phyloP scores from a whole-genome alignment of 306 rosid genomes.

The Cucurbita pepo region DNA sequence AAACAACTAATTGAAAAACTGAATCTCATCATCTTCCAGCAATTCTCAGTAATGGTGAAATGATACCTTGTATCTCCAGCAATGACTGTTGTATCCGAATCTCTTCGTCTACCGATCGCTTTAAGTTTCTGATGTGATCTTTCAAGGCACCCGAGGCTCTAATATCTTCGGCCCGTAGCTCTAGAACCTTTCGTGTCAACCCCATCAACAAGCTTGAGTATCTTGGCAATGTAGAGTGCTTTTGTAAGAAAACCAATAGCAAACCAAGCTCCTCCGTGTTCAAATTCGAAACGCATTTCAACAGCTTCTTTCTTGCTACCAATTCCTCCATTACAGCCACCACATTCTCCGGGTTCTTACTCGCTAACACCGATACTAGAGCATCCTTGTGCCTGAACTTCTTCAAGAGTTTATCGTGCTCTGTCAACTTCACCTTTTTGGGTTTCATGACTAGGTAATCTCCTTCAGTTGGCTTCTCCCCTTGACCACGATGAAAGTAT shows the following conservation, averaged over 20 bases:
- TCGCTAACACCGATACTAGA: conserved; percentile 41
- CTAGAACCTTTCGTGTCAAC: conserved; percentile 58
- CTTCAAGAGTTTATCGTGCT: conserved; percentile 65
- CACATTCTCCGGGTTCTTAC: conserved; percentile 53
- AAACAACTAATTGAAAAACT: not conserved
- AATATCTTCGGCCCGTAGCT: conserved; percentile 51
- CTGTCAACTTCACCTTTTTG: conserved; percentile 38
- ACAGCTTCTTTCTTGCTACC: conserved; percentile 60
- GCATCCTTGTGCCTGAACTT: conserved; percentile 83
- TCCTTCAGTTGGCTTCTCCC: conserved; percentile 50
- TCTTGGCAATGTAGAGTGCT: conserved; percentile 41
- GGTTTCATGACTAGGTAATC: conserved; percentile 51
- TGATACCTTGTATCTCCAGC: conserved; percentile 74
- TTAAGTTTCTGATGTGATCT: conserved; percentile 44
- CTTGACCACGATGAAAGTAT: conserved; percentile 81
- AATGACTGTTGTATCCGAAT: conserved; percentile 47
- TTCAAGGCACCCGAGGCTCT: conserved; percentile 29
- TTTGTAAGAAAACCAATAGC: conserved; percentile 47
- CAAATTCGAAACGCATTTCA: conserved; percentile 46
- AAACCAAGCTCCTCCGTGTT: conserved; percentile 44
- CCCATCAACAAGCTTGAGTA: conserved; percentile 51
- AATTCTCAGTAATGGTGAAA: conserved; percentile 65
- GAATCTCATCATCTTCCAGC: conserved; percentile 55
- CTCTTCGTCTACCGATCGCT: conserved; percentile 65
- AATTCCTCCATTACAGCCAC: conserved; percentile 85